Evolutionary conservation across 768 basidiomycete species (phyloP), one percentile per base, ranked within the genome.

Genomic region (Leccinum fibrillosum): DNA sequence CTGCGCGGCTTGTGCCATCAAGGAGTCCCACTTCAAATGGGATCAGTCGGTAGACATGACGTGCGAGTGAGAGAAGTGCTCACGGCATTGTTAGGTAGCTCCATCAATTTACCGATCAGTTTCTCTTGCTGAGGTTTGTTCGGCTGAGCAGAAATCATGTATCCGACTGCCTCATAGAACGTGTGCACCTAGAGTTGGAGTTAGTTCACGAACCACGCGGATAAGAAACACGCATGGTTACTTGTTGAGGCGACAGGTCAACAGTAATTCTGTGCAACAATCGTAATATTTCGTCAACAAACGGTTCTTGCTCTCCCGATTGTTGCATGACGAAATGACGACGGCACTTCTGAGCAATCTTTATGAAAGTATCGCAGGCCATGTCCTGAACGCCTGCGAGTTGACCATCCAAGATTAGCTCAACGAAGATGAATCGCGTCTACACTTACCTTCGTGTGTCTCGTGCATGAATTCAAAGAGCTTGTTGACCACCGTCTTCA

Each of bases 401-500:
- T 30, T 19, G 37, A 50, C 30, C 25, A 52, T 39, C 34, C 37
- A 13, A 56, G 10, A 35, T 56, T n/a, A 65, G 54, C 48, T 49
- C 30, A 37, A 42, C n/a, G 28, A 60, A n/a, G 50, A 23, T 7
- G 12, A 7, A 30, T 37, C 10, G 19, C 28, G 7, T 32, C 32
- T 26, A 3, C 7, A 3, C 48, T 34, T 49, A 89, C 92, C 94
- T 79, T 99, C 97, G 69, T 99, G 96, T 0, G 94, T 97, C 77
- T 99, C 96, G 73, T 99, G 97, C 94, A 98, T 98, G 74, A 99
- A 99, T 72, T 99, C 97, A 74, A 98, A 99, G 7, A 98, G 80
- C 75, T 99, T 99, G 78, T 98, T 99, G 62, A 99, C 96, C 55
- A 99, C 97, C 2, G 97, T 98, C 81, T 99, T 99, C 70, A 99